Conservation (phyloP, 768 basidiomycete genomes). For the Tricholoma flavovirens region DNA sequence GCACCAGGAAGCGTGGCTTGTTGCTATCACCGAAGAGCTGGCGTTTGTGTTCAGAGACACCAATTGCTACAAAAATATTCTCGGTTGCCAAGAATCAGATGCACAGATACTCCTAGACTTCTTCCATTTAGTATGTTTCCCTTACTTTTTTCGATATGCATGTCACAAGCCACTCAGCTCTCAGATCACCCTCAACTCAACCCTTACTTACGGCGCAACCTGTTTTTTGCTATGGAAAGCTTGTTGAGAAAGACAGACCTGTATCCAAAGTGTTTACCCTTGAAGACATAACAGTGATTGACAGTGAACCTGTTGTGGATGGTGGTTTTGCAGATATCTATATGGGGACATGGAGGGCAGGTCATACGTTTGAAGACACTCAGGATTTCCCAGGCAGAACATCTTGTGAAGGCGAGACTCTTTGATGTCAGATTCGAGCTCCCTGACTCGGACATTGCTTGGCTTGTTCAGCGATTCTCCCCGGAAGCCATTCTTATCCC, state of each 20-base stretch:
- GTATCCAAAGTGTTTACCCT: conserved; percentile 6
- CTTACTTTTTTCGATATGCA: not conserved
- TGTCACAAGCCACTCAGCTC: not conserved
- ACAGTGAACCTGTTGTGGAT: conserved; percentile 1
- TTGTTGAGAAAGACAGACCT: conserved; percentile 2
- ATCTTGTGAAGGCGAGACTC: not conserved
- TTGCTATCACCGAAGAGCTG: no score
- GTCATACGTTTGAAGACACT: conserved; percentile 4
- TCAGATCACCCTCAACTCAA: not conserved
- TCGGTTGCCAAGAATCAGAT: not conserved
- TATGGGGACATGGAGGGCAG: not conserved
- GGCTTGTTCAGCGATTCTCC: conserved; percentile 9
- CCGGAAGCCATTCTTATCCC: conserved; percentile 17
- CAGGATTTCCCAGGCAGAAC: conserved; percentile 1
- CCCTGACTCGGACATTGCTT: not conserved
- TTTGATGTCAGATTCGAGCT: not conserved
- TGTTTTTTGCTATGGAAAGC: conserved; percentile 9
- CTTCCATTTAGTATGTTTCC: not conserved
- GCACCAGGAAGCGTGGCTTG: no score
- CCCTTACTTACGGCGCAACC: not conserved
- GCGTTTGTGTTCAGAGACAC: not conserved
- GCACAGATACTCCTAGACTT: not conserved
- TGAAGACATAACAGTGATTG: not conserved
- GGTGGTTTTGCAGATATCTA: conserved; percentile 9
- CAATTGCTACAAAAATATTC: not conserved